phyloP scores from a whole-genome alignment of 352 stramenopile species.

The Elongisporangium prolatum region DNA sequence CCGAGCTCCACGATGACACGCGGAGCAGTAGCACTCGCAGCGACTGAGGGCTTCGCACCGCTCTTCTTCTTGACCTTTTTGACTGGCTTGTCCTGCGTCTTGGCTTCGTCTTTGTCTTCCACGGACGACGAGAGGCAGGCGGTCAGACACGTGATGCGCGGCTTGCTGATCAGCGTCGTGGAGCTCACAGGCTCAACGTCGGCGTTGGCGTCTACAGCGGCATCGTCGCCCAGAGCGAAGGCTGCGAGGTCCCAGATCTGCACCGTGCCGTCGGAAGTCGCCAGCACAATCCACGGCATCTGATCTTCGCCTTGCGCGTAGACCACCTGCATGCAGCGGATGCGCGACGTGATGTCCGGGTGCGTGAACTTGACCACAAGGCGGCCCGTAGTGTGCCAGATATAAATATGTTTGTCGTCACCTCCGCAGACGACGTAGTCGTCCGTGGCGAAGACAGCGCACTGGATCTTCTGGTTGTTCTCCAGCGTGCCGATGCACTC shows the following conservation, averaged over 20 bases:
- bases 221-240: slow-evolving; percentile 45
- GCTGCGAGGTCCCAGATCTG: slow-evolving; percentile 77
- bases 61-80: slow-evolving; percentile 39
- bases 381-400: slow-evolving; percentile 39
- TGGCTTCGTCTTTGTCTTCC: slow-evolving; percentile 12
- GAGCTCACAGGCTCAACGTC: slow-evolving; percentile 48
- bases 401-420: slow-evolving; percentile 80
- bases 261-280: slow-evolving; percentile 68
- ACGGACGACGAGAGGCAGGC: slow-evolving; percentile 34
- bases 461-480: slow-evolving; percentile 74
- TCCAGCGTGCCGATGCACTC: slow-evolving; percentile 60
- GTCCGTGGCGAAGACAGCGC: slow-evolving; percentile 66
- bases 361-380: slow-evolving; percentile 68
- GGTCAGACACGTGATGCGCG: slow-evolving; percentile 70
- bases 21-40: slow-evolving; percentile 26
- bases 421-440: slow-evolving; percentile 72
- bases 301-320: slow-evolving; percentile 52
- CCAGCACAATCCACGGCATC: slow-evolving; percentile 67
- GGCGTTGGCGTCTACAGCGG: slow-evolving; percentile 54
- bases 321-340: slow-evolving; percentile 72
- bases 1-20: slow-evolving; percentile 73
- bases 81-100: slow-evolving; percentile 21
- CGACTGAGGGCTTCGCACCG: slow-evolving; percentile 8
- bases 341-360: slow-evolving; percentile 56
- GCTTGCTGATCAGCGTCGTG: slow-evolving; percentile 64